phyloP scores from a whole-genome alignment of 768 basidiomycete genomes.

The Jaapia argillacea region DNA sequence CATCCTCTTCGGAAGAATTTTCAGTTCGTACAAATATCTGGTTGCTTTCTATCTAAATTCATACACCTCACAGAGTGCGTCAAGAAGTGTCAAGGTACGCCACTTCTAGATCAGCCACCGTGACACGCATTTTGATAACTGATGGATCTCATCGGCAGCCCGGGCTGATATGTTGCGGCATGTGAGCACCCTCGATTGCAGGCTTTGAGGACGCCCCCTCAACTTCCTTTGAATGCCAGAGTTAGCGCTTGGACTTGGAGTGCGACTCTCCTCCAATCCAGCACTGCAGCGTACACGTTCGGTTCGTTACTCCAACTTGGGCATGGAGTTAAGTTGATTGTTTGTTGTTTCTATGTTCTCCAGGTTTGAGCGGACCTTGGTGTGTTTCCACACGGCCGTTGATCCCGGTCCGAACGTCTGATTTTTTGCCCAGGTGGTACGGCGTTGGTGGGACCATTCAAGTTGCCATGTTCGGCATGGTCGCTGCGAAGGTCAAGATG shows the following conservation, averaged over 20 bases:
- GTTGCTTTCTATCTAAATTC: background rate
- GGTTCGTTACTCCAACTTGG: constrained; percentile 17
- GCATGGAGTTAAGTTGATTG: background rate
- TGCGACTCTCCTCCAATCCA: constrained; percentile 43
- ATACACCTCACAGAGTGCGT: constrained; percentile 25
- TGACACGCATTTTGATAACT: background rate
- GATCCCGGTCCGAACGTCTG: too few relatives aligned
- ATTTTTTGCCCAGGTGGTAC: constrained; percentile 34
- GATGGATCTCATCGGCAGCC: constrained; percentile 25
- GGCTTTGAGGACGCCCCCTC: background rate
- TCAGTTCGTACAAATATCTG: constrained; percentile 18
- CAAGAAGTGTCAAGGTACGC: constrained; percentile 32
- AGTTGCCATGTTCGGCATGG: constrained; percentile 40
- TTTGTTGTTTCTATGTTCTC: background rate
- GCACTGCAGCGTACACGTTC: constrained; percentile 41
- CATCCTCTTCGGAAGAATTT: constrained; percentile 37
- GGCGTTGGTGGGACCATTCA: constrained; percentile 43
- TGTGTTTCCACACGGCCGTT: too few relatives aligned
- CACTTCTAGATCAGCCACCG: background rate
- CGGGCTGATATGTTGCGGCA: constrained; percentile 39
- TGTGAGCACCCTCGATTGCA: constrained; percentile 17
- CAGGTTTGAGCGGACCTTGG: constrained; percentile 41
- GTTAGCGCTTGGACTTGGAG: constrained; percentile 52
- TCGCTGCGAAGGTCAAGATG: constrained; percentile 48
- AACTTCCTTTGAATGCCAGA: constrained; percentile 17